These are phyloP conservation scores for Ceratobasidium sp. DNA, from an alignment of 1,284 basidiomycete genomes.

Conservation along the genomic window DNA sequence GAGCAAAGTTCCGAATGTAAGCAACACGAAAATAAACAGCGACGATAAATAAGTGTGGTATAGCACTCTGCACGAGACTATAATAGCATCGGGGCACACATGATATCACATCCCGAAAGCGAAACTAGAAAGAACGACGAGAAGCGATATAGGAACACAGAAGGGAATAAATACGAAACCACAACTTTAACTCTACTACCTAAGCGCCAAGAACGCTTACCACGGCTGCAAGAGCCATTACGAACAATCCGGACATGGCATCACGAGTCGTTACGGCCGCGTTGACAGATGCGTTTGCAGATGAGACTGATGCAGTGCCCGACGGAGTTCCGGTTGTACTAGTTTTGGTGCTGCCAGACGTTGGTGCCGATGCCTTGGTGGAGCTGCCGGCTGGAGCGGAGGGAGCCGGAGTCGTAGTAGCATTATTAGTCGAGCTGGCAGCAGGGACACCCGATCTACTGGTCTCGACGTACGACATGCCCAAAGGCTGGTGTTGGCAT, in stretches of 20 bases:
- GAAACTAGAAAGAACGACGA: no score
- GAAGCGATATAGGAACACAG: no score
- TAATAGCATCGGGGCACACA: no score
- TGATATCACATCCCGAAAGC: no score
- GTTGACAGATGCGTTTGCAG: not conserved
- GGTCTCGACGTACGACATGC: slow-evolving; percentile 67
- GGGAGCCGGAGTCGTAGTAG: slow-evolving; percentile 50
- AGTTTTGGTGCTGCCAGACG: no score
- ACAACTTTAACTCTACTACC: not conserved
- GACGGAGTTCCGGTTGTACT: no score
- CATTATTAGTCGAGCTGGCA: not conserved
- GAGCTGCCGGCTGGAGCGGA: not conserved
- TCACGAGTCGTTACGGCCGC: not conserved
- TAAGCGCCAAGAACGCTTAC: not conserved
- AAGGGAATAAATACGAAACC: not conserved
- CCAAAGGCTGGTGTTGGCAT: slow-evolving; percentile 65
- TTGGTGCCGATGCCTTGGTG: not conserved
- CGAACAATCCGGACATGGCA: not conserved
- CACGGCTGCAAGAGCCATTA: not conserved
- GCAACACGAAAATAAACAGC: no score
- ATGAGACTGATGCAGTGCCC: slow-evolving; percentile 5
- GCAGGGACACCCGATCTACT: not conserved
- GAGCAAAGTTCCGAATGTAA: no score
- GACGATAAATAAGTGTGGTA: no score
- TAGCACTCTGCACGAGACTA: no score